Conservation (phyloP, 495 filamentous ascomycete genomes). For the Pseudotulostoma volvatum region DNA sequence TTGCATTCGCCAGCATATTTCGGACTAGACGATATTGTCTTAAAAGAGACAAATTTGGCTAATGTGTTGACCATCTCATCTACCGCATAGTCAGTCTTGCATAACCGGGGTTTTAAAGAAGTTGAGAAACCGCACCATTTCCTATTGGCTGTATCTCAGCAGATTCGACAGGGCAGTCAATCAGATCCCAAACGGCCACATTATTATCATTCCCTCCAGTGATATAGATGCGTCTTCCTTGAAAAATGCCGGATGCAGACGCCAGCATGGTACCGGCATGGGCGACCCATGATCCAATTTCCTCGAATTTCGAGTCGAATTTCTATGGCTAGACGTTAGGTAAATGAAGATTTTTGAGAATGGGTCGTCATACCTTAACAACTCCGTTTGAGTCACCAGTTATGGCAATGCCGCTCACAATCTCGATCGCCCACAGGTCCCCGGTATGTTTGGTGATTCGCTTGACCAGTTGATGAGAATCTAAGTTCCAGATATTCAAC, state of each 20-base stretch:
- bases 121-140: conserved; percentile 27
- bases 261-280: conserved; percentile 77
- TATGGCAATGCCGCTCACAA: conserved; percentile 72
- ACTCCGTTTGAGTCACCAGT: conserved; percentile 66
- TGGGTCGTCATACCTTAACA: conserved; percentile 48
- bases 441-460: conserved; percentile 63
- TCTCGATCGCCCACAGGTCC: conserved; percentile 71
- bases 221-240: conserved; percentile 60
- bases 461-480: conserved; percentile 79
- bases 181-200: conserved; percentile 75
- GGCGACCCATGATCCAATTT: conserved; percentile 64
- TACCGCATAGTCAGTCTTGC: conserved; percentile 9
- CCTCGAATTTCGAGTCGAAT: conserved; percentile 81
- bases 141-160: conserved; percentile 34
- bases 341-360: not conserved
- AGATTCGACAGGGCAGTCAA: conserved; percentile 31
- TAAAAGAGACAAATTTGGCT: conserved; percentile 71
- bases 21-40: conserved; percentile 71
- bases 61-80: conserved; percentile 75
- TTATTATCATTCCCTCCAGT: conserved; percentile 91
- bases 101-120: not conserved
- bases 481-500: conserved; percentile 91
- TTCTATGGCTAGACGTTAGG: conserved; percentile 28
- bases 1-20: conserved; percentile 81
- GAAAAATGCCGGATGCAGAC: conserved; percentile 54